A percentile compares a stretch with the other conserved stretches of the same genome.
These are phyloP conservation scores for Hordeum vulgare DNA, from an alignment of 176 grass and related monocot genomes.

Conservation along the genomic window MorexV3_pseudomolecules_assembly NC_058522.1:512619177-512619676, in stretches of 20 bases:
- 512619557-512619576: constrained; percentile 16
- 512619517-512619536: background rate
- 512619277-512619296: no score
- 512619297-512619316: no score
- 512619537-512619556: background rate
- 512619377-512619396: constrained; percentile 15
- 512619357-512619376: background rate
- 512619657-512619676: background rate
- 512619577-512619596: background rate
- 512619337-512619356: background rate
- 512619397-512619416: constrained; percentile 8
- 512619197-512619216: no score
- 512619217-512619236: no score
- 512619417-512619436: background rate
- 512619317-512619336: no score
- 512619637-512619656: background rate
- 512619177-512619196: no score
- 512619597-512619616: background rate
- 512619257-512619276: no score
- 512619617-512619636: background rate
- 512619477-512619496: background rate
- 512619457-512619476: background rate
- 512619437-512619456: background rate
- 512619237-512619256: no score
- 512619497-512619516: background rate